These are phyloP conservation scores for Madurella fahalii DNA, from an alignment of 2,329 filamentous ascomycete species.

Conservation along the genomic window DNA sequence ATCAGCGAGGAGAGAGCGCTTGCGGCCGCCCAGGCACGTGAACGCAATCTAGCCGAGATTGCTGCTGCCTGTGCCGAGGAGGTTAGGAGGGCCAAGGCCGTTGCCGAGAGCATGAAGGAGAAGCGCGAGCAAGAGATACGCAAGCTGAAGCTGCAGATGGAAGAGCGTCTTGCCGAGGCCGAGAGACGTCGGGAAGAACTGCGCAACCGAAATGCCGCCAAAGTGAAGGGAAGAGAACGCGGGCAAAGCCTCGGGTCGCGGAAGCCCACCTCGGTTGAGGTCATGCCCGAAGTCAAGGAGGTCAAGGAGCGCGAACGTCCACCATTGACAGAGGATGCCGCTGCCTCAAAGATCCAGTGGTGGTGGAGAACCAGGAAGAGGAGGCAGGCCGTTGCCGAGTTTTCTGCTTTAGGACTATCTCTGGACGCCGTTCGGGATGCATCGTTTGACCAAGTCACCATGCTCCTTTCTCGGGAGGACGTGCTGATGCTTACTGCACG, in stretches of 20 bases:
- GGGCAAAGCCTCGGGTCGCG: slow-evolving; percentile 47
- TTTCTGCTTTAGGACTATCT: slow-evolving; percentile 61
- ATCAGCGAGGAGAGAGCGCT: slow-evolving; percentile 72
- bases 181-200: slow-evolving; percentile 66
- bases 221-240: slow-evolving; percentile 41
- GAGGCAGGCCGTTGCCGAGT: slow-evolving; percentile 59
- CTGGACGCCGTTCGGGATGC: slow-evolving; percentile 67
- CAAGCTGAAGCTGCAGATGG: slow-evolving; percentile 68
- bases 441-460: slow-evolving; percentile 69
- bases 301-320: slow-evolving; percentile 44
- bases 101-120: slow-evolving; percentile 79
- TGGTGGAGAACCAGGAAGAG: slow-evolving; percentile 62
- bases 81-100: slow-evolving; percentile 74
- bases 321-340: slow-evolving; percentile 54
- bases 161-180: slow-evolving; percentile 74
- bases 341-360: slow-evolving; percentile 62
- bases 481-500: slow-evolving; percentile 63
- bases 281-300: slow-evolving; percentile 48
- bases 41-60: slow-evolving; percentile 78
- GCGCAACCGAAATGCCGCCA: slow-evolving; percentile 49
- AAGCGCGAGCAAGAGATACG: slow-evolving; percentile 70
- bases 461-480: slow-evolving; percentile 61
- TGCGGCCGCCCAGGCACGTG: slow-evolving; percentile 71
- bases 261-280: slow-evolving; percentile 45
- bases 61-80: slow-evolving; percentile 78